phyloP scores from a whole-genome alignment of 345 rosid genomes.

The Heritiera fomes region DNA sequence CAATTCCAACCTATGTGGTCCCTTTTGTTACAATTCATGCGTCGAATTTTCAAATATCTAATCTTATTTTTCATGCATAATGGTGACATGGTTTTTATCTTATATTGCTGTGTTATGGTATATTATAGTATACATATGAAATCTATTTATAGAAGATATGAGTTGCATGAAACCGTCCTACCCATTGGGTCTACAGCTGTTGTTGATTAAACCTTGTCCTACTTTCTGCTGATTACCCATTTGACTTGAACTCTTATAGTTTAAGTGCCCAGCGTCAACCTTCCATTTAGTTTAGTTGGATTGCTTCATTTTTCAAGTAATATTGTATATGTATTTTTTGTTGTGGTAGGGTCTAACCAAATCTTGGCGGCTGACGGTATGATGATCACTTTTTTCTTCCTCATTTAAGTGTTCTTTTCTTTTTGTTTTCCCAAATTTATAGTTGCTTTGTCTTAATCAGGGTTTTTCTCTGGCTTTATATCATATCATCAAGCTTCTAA shows the following conservation, averaged over 20 bases:
- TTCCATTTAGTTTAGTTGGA: conserved; percentile 18
- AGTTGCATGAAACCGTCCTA: conserved; percentile 36
- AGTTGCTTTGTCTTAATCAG: conserved; percentile 26
- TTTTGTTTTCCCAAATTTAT: conserved; percentile 14
- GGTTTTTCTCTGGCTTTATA: background rate
- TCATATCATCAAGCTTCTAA: conserved; percentile 16
- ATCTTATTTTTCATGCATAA: background rate
- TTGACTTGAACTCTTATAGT: conserved; percentile 38
- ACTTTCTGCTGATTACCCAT: conserved; percentile 28
- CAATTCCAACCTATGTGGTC: conserved; percentile 35
- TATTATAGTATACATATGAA: background rate
- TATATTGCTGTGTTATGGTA: background rate
- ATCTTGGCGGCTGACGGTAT: conserved; percentile 27
- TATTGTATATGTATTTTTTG: background rate
- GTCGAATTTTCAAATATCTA: conserved; percentile 8
- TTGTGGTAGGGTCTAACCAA: conserved; percentile 31
- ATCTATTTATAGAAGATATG: background rate
- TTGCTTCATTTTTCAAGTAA: conserved; percentile 16
- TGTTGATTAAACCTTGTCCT: background rate
- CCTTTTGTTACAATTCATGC: conserved; percentile 1
- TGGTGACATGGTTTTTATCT: background rate
- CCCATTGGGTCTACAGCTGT: conserved; percentile 43
- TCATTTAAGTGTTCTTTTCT: conserved; percentile 10
- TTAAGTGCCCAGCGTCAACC: conserved; percentile 31
- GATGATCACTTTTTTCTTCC: conserved; percentile 5